Base-by-base conservation (phyloP, 163 green algal species). In the Prototheca wickerhamii region DNA sequence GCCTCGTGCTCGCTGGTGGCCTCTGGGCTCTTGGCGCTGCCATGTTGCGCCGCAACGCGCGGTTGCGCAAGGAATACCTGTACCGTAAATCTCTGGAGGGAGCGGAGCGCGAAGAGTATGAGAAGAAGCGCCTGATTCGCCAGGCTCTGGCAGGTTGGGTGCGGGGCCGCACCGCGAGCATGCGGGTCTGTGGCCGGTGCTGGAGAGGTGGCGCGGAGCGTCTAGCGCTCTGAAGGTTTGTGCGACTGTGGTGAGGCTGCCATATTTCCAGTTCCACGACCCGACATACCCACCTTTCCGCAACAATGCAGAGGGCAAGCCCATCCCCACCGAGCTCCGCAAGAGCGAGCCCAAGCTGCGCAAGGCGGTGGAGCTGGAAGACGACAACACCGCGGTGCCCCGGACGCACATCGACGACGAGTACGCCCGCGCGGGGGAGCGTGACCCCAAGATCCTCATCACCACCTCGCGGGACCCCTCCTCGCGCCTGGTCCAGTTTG, bases 51-150 rank as follows among this genome's bases (percentile, higher is more conserved):
- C 70, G 93, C 4, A 95, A 96, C 55, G 84, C 88, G 4, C 72
- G 93, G 0, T 64, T 96, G 25, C 67, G 93, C 0, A 89, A 91
- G 51, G 93, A 99, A 69, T 99, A 97, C 73, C 54, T 99, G 30
- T 98, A 96, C 67, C 61, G 92, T 23, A 99, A 99, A 68, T 87
- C 84, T 33, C 61, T 99, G 34, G 93, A 99, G 75, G 93, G 92
- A 42, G 97, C 97, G 70, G 91, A 97, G 68, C 68, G 81, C 5
- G 84, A 87, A 18, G 60, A 80, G 6, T 98, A 99, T 77, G 93
- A 99, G 70, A 89, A 90, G 49, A 99, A 99, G 74, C 77, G 89
- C 1, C 84, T 89, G 44, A 87, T 99, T 4, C 75, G 82, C 17
- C 66, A 90, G 46, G 90, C 90, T 8, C 76, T 96, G 3, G 86